Evolutionary conservation across 441 rosid genomes (phyloP).

Genomic region (Syzygium syzygioides): DNA sequence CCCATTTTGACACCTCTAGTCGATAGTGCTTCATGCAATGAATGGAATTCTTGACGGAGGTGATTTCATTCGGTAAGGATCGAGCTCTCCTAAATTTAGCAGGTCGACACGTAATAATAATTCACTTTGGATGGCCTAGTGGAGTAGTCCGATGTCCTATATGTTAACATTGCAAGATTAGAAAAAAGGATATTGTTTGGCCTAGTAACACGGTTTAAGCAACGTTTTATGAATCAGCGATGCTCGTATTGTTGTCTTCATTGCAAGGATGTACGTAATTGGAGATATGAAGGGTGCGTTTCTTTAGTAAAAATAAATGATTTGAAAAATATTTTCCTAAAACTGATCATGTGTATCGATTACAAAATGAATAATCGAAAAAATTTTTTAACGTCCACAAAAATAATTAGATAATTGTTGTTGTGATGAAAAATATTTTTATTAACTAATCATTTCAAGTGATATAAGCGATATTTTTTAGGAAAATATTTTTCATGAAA

Average conservation of each 20-base stretch:
- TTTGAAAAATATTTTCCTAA: background rate
- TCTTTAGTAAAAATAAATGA: background rate
- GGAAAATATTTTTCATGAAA: too few species aligned
- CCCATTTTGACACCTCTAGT: too few species aligned
- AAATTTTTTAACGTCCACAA: accelerated
- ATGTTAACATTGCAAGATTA: background rate
- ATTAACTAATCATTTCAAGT: too few species aligned
- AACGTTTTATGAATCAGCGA: background rate
- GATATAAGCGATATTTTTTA: too few species aligned
- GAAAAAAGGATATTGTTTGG: background rate
- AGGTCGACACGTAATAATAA: background rate
- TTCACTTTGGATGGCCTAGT: background rate
- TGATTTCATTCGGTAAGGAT: background rate
- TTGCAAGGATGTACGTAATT: background rate
- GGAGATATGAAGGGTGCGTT: background rate
- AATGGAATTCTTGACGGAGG: background rate
- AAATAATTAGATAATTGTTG: background rate
- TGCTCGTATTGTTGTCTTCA: background rate
- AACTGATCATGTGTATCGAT: background rate
- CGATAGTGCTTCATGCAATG: background rate
- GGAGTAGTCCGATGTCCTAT: background rate
- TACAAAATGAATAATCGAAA: background rate
- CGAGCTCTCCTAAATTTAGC: background rate
- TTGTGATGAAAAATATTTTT: background rate
- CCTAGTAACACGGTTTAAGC: background rate